Evolutionary conservation across 192 early-diverging fungal species (phyloP).

Genomic region (Powellomyces hirtus): DNA sequence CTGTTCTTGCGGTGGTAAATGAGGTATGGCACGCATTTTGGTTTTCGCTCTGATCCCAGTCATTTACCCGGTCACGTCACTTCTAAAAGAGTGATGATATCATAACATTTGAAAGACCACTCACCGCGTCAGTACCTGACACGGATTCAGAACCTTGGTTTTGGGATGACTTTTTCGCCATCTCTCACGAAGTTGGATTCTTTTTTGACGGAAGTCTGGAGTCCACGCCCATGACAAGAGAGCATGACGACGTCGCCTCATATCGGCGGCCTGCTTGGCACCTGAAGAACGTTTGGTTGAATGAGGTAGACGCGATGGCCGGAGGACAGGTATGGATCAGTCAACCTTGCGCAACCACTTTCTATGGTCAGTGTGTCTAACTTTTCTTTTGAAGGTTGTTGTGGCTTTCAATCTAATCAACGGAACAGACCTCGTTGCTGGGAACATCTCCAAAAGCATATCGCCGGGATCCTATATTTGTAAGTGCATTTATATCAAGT

Average conservation of each 20-base stretch:
- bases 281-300: constrained; percentile 3
- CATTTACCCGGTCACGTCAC: not conserved
- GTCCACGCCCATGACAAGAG: constrained; percentile 2
- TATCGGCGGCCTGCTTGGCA: not conserved
- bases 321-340: not conserved
- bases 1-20: constrained; percentile 7
- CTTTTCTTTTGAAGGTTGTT: not conserved
- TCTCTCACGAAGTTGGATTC: constrained; percentile 22
- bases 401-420: not conserved
- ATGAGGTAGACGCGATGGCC: not conserved
- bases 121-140: too few species aligned
- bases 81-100: constrained; percentile 22
- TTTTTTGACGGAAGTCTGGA: constrained; percentile 18
- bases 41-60: not conserved
- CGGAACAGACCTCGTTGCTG: not conserved
- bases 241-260: not conserved
- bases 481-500: not conserved
- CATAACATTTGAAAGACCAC: constrained; percentile 12
- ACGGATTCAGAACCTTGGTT: too few species aligned
- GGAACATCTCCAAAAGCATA: not conserved
- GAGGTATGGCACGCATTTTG: not conserved
- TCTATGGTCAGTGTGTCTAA: not conserved
- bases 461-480: not conserved
- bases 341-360: not conserved
- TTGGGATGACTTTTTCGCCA: constrained; percentile 10